phyloP scores from a whole-genome alignment of 2,329 filamentous ascomycete genomes.

The Lachnellula hyalina region DNA sequence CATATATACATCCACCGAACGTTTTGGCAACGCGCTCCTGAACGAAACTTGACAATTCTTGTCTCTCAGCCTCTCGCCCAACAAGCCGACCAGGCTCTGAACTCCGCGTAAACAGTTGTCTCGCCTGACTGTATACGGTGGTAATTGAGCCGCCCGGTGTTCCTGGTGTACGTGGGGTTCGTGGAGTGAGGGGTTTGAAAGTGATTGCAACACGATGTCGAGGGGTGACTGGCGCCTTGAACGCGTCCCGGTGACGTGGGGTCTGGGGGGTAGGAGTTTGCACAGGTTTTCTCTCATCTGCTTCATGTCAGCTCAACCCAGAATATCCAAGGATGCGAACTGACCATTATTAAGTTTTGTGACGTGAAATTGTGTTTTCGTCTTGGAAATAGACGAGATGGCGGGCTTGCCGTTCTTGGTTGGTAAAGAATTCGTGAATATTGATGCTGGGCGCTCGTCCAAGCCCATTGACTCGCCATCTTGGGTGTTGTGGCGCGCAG shows the following conservation, averaged over 20 bases:
- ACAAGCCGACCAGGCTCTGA: slow-evolving; percentile 30
- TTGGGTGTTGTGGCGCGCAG: slow-evolving; percentile 28
- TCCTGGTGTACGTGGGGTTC: slow-evolving; percentile 69
- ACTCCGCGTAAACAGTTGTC: slow-evolving; percentile 75
- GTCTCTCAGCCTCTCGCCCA: slow-evolving; percentile 43
- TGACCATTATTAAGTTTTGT: slow-evolving; percentile 8
- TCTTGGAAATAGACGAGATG: slow-evolving; percentile 40
- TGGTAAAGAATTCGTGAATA: slow-evolving; percentile 31
- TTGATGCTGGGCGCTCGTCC: slow-evolving; percentile 31
- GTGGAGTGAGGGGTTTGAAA: slow-evolving; percentile 69
- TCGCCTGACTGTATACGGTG: slow-evolving; percentile 80
- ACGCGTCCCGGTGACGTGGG: slow-evolving; percentile 72
- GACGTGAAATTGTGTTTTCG: slow-evolving; percentile 29
- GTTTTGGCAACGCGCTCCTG: slow-evolving; percentile 53
- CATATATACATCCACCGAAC: slow-evolving; percentile 79
- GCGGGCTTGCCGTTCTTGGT: slow-evolving; percentile 44
- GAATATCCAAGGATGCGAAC: not conserved
- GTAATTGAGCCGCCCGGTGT: slow-evolving; percentile 60
- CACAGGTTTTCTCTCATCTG: slow-evolving; percentile 42
- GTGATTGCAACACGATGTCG: slow-evolving; percentile 76
- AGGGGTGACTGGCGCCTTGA: slow-evolving; percentile 70
- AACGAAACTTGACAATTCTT: slow-evolving; percentile 66
- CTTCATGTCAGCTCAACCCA: slow-evolving; percentile 16
- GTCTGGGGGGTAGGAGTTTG: slow-evolving; percentile 65
- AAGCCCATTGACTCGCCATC: slow-evolving; percentile 41